Evolutionary conservation across 2,329 filamentous ascomycete genomes (phyloP), one percentile per base, ranked within the genome.

Genomic region (Emmonsiellopsis sp.): DNA sequence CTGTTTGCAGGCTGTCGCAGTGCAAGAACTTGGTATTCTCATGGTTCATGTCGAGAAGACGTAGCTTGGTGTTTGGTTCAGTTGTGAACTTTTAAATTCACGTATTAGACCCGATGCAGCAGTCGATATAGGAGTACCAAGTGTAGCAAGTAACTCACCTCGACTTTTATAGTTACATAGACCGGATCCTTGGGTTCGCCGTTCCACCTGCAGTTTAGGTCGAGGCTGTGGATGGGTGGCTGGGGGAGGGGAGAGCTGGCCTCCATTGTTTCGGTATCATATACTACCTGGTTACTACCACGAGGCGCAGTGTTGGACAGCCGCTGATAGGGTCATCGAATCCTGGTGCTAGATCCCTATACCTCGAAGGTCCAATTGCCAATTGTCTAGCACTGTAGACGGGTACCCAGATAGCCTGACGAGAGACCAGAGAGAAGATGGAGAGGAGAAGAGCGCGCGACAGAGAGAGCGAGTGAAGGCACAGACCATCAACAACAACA

Each of bases 151-250:
- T 37, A 17, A 9, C 50, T 45, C 63, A 70, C 68, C 55, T 70
- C 65, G 7, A 70, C 45, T 1, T 59, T 56, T 3, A 69, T 58
- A 14, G 53, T 60, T 42, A 68, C 46, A 21, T 60, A 54, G 14
- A 66, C 61, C 3, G 53, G 51, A 33, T 61, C 56, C 32, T n/a
- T 3, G 1, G 9, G 9, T 39, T 39, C 36, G 2, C 66, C 68
- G 49, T 58, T 59, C 68, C 68, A 70, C 11, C 61, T 61, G 11
- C 65, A 63, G 36, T 56, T 60, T 21, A 70, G 42, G 40, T 68
- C 63, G 7, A 70, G 58, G 31, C 65, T 62, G 40, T 53, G 62
- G 51, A 65, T 42, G 52, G 43, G 32, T 44, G n/a, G 51, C 47
- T 17, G 55, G 47, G 14, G 52, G 46, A 49, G 10, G 9, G 34